These are phyloP conservation scores for Arthrobotrys entomopaga DNA, from an alignment of 2,329 filamentous ascomycete species.

Conservation along the genomic window DNA sequence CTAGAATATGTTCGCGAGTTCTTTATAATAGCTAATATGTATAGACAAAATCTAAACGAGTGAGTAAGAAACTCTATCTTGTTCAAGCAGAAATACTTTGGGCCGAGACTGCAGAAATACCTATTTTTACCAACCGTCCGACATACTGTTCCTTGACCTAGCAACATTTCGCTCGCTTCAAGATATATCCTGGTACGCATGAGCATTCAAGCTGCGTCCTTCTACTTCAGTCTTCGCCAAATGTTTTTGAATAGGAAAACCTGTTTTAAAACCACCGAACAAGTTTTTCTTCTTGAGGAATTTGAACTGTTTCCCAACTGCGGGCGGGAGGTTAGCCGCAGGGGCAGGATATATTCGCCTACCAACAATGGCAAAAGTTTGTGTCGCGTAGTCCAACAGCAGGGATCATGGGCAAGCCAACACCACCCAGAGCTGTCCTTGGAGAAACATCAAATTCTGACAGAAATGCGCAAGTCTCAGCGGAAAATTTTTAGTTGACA, in stretches of 20 bases:
- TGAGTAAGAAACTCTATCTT: too few species aligned
- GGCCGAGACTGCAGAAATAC: too few species aligned
- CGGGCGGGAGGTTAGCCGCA: slow-evolving; percentile 1
- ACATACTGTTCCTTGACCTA: too few species aligned
- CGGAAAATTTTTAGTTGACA: background rate
- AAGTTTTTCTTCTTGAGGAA: slow-evolving; percentile 1
- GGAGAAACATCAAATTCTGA: background rate
- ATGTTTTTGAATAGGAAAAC: background rate
- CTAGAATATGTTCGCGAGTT: too few species aligned
- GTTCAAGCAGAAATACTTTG: too few species aligned
- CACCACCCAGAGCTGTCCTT: slow-evolving; percentile 14
- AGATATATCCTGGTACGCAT: too few species aligned
- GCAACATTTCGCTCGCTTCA: too few species aligned
- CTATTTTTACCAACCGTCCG: too few species aligned
- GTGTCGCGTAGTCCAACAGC: background rate
- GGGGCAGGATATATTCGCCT: slow-evolving; percentile 10
- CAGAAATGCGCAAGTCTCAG: slow-evolving; percentile 8
- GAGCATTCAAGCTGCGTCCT: too few species aligned
- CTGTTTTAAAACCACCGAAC: background rate
- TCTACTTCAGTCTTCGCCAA: background rate
- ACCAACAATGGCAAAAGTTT: slow-evolving; percentile 9
- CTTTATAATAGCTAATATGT: too few species aligned
- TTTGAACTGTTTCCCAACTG: background rate
- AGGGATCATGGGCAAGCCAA: slow-evolving; percentile 15
- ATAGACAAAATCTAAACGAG: too few species aligned